Evolutionary conservation across 2,329 filamentous ascomycete genomes (phyloP).

Genomic region (Xylaria sp.): DNA sequence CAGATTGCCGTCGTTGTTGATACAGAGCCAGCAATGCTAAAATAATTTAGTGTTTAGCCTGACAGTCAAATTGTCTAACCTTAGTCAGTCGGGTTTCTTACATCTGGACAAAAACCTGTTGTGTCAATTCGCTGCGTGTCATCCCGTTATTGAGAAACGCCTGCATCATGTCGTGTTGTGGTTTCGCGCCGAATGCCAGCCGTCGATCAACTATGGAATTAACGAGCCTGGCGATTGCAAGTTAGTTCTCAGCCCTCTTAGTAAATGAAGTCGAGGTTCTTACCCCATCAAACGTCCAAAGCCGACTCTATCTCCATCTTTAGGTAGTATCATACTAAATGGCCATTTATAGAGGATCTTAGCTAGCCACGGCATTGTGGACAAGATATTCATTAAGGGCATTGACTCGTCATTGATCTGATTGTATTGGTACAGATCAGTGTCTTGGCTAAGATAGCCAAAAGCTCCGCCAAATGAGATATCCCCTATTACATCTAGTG

Average conservation of each 20-base stretch:
- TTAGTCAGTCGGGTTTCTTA: constrained; percentile 37
- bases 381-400: constrained; percentile 52
- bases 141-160: constrained; percentile 54
- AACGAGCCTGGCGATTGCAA: constrained; percentile 43
- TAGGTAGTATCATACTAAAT: constrained; percentile 50
- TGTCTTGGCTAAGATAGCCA: constrained; percentile 60
- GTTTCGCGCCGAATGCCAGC: constrained; percentile 42
- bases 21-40: constrained; percentile 43
- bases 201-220: constrained; percentile 45
- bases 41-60: not conserved
- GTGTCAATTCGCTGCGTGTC: constrained; percentile 50
- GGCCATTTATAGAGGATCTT: constrained; percentile 52
- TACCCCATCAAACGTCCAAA: constrained; percentile 55
- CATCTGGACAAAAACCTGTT: constrained; percentile 55
- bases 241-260: not conserved
- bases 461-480: constrained; percentile 63
- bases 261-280: constrained; percentile 23
- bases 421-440: constrained; percentile 59
- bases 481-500: constrained; percentile 64
- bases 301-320: constrained; percentile 52
- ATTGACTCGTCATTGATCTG: constrained; percentile 56
- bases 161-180: constrained; percentile 53
- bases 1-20: constrained; percentile 43
- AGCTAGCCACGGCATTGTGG: constrained; percentile 53
- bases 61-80: not conserved